Conservation (phyloP, 352 stramenopile genomes). For the Pythium coloratum region DNA sequence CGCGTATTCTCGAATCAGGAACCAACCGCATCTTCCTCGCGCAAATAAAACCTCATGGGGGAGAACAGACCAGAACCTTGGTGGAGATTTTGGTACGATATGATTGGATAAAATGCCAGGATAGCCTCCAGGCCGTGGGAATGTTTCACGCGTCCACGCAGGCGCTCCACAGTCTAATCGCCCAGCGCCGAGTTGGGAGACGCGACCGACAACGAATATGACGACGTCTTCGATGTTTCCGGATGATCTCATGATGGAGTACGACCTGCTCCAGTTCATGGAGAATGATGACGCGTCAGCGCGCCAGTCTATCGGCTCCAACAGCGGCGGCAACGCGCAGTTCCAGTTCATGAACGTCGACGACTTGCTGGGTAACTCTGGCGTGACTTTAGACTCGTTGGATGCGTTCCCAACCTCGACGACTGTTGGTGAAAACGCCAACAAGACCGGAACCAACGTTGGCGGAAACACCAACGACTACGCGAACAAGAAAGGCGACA, state of each 20-base stretch:
- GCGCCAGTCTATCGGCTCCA: neutral
- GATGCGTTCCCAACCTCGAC: conserved; percentile 3
- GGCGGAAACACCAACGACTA: neutral
- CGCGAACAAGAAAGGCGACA: neutral
- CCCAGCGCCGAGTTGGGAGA: neutral
- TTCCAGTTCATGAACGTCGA: conserved; percentile 32
- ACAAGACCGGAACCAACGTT: neutral
- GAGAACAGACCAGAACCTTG: conserved; percentile 1
- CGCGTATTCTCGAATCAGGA: conserved; percentile 24
- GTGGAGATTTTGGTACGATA: neutral
- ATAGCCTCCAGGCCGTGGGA: neutral
- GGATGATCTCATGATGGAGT: conserved; percentile 36
- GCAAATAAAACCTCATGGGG: conserved; percentile 31
- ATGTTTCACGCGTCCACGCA: conserved; percentile 12
- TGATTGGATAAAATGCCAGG: conserved; percentile 6
- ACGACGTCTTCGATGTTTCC: conserved; percentile 29
- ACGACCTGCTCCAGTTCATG: conserved; percentile 41
- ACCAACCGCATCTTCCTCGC: neutral
- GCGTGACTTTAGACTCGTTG: conserved; percentile 24
- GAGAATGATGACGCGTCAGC: conserved; percentile 27
- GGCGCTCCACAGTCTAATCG: conserved; percentile 20
- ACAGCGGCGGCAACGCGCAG: neutral
- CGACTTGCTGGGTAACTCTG: conserved; percentile 31
- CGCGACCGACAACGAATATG: neutral
- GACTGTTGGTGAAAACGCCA: conserved; percentile 8